A percentile compares a stretch with the other conserved stretches of the same genome.
Conservation (phyloP, 331 rosid species). For the Erythrophleum ivorense region DNA sequence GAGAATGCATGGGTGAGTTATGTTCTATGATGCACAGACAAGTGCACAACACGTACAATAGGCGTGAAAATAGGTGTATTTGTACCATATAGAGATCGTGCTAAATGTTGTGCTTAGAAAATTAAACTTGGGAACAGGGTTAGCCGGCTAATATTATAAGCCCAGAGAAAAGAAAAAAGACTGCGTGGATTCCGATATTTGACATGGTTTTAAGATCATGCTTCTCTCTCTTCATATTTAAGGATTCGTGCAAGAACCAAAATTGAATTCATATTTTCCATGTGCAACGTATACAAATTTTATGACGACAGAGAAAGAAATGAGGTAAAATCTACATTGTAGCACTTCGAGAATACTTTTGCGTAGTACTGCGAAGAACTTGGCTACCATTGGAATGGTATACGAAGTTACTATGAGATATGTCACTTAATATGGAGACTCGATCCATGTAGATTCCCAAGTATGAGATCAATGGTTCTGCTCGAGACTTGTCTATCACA, state of each 20-base stretch:
- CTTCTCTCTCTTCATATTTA: background rate
- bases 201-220: background rate
- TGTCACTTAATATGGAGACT: slow-evolving; percentile 36
- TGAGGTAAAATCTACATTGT: background rate
- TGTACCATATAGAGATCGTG: background rate
- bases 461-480: slow-evolving; percentile 71
- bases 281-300: background rate
- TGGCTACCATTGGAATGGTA: slow-evolving; percentile 46
- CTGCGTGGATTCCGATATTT: background rate
- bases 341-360: slow-evolving; percentile 41
- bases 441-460: slow-evolving; percentile 61
- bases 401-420: slow-evolving; percentile 28
- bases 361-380: slow-evolving; percentile 30
- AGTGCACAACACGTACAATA: background rate
- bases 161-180: background rate
- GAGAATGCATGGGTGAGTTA: background rate
- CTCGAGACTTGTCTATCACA: slow-evolving; percentile 69
- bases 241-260: background rate
- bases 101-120: background rate
- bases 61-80: background rate
- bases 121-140: background rate
- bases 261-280: background rate
- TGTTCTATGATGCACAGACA: background rate
- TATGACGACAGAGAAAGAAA: background rate
- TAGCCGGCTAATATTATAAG: too few relatives aligned